Evolutionary conservation across 345 rosid genomes (phyloP).

Genomic region (Arabis hirsuta): DNA sequence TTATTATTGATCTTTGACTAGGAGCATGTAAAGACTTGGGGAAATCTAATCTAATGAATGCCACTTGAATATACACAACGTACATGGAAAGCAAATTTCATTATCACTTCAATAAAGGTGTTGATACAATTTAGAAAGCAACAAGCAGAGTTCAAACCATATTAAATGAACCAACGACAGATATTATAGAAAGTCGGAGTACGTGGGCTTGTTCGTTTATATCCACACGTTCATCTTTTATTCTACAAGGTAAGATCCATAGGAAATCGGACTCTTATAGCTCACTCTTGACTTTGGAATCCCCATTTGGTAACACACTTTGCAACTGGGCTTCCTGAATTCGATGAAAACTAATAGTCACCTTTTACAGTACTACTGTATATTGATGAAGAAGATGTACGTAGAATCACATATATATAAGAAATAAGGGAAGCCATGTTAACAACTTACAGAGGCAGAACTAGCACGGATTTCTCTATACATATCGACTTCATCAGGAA

Average conservation of each 20-base stretch:
- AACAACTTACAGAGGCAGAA: no score
- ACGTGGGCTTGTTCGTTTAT: neutral
- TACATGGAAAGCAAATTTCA: no score
- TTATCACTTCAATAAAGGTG: no score
- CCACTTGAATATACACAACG: slow-evolving; percentile 2
- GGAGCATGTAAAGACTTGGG: slow-evolving; percentile 17
- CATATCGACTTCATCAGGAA: no score
- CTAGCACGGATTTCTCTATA: no score
- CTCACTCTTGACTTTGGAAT: slow-evolving; percentile 74
- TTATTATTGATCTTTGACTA: neutral
- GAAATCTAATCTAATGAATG: slow-evolving; percentile 16
- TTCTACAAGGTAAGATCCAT: slow-evolving; percentile 18
- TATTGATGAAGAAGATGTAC: no score
- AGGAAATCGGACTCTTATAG: slow-evolving; percentile 34
- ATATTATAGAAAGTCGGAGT: neutral
- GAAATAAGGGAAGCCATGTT: no score
- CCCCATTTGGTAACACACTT: slow-evolving; percentile 82
- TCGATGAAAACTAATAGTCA: neutral
- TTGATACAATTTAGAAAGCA: neutral
- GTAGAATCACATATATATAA: no score
- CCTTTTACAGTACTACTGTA: neutral
- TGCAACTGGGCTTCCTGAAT: slow-evolving; percentile 85
- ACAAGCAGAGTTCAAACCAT: slow-evolving; percentile 13
- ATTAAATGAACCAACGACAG: slow-evolving; percentile 6
- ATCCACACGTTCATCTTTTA: slow-evolving; percentile 15